These are phyloP conservation scores for Calonectria crousiana DNA, from an alignment of 2,329 filamentous ascomycete species.

Conservation along the genomic window DNA sequence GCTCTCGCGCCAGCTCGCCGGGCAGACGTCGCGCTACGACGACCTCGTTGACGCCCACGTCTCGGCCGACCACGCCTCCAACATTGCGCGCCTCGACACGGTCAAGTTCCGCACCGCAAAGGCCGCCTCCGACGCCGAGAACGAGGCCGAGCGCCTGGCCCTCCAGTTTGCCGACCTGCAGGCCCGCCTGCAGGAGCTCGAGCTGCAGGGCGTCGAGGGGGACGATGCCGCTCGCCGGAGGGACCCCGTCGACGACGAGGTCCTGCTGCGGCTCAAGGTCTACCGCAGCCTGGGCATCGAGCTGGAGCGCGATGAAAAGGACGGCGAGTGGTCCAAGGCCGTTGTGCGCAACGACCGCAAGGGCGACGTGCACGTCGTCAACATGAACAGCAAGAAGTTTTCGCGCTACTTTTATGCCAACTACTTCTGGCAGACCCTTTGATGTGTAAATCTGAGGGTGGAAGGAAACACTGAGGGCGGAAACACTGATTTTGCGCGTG, in stretches of 20 bases:
- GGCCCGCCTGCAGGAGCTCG: conserved; percentile 82
- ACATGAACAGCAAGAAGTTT: conserved; percentile 94
- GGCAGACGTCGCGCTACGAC: conserved; percentile 79
- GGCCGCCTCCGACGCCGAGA: conserved; percentile 87
- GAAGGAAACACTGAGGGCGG: too few species aligned
- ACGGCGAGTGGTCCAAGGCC: conserved; percentile 86
- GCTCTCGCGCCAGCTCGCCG: conserved; percentile 81
- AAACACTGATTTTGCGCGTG: conserved; percentile 12
- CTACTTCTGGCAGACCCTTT: conserved; percentile 94
- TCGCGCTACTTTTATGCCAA: conserved; percentile 93
- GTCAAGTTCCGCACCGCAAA: conserved; percentile 97
- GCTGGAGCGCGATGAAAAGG: conserved; percentile 78
- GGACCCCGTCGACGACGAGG: conserved; percentile 71
- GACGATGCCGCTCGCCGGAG: conserved; percentile 47
- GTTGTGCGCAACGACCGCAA: conserved; percentile 87
- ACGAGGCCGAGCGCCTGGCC: conserved; percentile 92
- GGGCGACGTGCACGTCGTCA: conserved; percentile 94
- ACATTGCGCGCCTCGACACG: conserved; percentile 89
- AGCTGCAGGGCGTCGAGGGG: conserved; percentile 89
- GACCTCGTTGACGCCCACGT: conserved; percentile 83
- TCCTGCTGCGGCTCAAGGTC: conserved; percentile 84
- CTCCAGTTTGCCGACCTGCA: conserved; percentile 81
- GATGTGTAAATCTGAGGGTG: not conserved
- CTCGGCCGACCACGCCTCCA: conserved; percentile 81
- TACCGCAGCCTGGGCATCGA: conserved; percentile 94